Evolutionary conservation across 345 rosid genomes (phyloP), one percentile per base, ranked within the genome.

Genomic region (Mangifera indica): DNA sequence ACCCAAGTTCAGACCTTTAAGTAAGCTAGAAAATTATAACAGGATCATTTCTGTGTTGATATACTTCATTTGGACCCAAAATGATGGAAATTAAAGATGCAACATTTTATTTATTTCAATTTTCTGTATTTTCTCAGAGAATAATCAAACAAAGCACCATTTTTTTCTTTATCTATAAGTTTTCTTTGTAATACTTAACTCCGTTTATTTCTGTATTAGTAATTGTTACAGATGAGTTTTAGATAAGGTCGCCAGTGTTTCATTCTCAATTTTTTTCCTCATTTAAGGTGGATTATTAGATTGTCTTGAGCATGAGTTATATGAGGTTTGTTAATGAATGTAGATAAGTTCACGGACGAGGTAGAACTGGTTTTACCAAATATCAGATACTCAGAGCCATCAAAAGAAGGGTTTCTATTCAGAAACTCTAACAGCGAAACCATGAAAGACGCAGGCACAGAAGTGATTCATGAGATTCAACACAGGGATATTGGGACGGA

Each of bases 401-500:
- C 88, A 68, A 92, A 85, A 70, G 88, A 90, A 84, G 91, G 96
- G 25, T 90, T 94, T 80, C 75, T 90, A 26, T 92, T 92, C 84
- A 84, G 82, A 80, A 87, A 85, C 76, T 74, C 85, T 15, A 75
- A 56, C 42, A 13, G 61, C 13, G 83, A 78, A 72, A 52, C 77
- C 77, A 84, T 81, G 90, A 84, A 72, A 76, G 90, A 83, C 58
- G 86, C 77, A n/a, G 78, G 80, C 62, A 79, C 84, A 3, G 90
- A 82, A 57, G 82, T 79, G 44, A 74, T 75, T 54, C 85, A 76
- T 66, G 83, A 70, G 55, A 74, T 83, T 70, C 83, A 84, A 60
- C 98, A 85, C 82, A 85, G 87, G 82, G 97, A 94, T 72, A 73
- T 80, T 1, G 98, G 98, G 67, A 94, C 97, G 60, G 98, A 92